These are phyloP conservation scores for Paraurostyla sp. DNA, from an alignment of 73 alveolate genomes.

Conservation along the genomic window DNA sequence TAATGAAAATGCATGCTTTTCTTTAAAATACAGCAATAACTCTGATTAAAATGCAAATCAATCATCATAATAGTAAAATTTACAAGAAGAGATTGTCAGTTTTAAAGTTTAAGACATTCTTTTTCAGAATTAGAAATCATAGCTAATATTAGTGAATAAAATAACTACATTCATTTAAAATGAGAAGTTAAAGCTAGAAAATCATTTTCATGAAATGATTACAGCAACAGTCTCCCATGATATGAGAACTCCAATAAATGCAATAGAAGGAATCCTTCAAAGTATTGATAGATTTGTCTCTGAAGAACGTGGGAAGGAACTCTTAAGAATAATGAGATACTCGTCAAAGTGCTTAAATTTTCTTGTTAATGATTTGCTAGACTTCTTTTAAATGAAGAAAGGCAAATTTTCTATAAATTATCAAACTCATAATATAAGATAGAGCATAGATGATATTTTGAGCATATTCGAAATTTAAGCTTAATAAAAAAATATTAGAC, in stretches of 20 bases:
- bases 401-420: background rate
- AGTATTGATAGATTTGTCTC: background rate
- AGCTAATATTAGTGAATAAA: background rate
- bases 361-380: slow-evolving; percentile 1
- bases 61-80: no score
- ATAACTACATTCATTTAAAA: background rate
- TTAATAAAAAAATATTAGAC: background rate
- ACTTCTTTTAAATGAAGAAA: background rate
- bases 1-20: no score
- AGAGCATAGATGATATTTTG: background rate
- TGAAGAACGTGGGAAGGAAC: background rate
- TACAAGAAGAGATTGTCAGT: no score
- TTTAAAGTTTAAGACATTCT: no score
- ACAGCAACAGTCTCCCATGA: slow-evolving; percentile 25
- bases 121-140: background rate
- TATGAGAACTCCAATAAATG: background rate
- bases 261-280: background rate
- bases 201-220: background rate
- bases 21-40: no score
- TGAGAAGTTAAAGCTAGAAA: background rate
- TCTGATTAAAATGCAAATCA: no score
- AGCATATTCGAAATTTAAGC: background rate
- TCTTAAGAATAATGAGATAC: background rate
- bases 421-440: background rate
- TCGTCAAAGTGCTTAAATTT: background rate